These are phyloP conservation scores for Dalbergia cultrata DNA, from an alignment of 306 rosid species.

Conservation along the genomic window DNA sequence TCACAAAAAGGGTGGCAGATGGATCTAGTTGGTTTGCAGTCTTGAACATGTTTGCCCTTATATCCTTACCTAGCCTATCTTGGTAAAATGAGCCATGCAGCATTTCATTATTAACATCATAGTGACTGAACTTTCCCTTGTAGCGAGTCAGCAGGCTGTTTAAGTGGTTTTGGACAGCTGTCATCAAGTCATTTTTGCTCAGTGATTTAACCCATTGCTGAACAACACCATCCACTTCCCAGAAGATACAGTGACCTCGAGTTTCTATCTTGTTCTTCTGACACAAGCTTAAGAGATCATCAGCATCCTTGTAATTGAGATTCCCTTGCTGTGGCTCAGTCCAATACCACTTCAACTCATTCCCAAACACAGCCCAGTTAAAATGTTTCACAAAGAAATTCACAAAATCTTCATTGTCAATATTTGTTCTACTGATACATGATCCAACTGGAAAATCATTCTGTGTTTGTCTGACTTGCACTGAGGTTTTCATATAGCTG, in stretches of 20 bases:
- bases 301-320: constrained; percentile 88
- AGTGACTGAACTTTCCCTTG: constrained; percentile 87
- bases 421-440: constrained; percentile 80
- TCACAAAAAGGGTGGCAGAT: constrained; percentile 75
- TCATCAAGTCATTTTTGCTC: constrained; percentile 67
- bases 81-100: constrained; percentile 87
- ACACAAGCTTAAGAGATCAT: constrained; percentile 76
- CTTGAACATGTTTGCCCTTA: constrained; percentile 89
- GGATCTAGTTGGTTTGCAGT: constrained; percentile 79
- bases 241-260: constrained; percentile 94
- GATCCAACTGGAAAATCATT: constrained; percentile 87
- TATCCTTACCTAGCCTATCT: constrained; percentile 80
- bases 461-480: constrained; percentile 71
- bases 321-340: constrained; percentile 90
- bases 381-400: constrained; percentile 74
- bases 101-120: constrained; percentile 97
- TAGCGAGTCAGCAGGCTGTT: constrained; percentile 74
- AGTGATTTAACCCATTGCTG: constrained; percentile 79
- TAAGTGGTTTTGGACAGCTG: constrained; percentile 82
- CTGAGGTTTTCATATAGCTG: constrained; percentile 52
- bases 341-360: constrained; percentile 97
- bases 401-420: constrained; percentile 91
- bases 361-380: constrained; percentile 96
- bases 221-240: constrained; percentile 81
- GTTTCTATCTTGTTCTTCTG: constrained; percentile 68